phyloP scores from a whole-genome alignment of 129 eudicot species.

The Pittosporum tobira region DNA sequence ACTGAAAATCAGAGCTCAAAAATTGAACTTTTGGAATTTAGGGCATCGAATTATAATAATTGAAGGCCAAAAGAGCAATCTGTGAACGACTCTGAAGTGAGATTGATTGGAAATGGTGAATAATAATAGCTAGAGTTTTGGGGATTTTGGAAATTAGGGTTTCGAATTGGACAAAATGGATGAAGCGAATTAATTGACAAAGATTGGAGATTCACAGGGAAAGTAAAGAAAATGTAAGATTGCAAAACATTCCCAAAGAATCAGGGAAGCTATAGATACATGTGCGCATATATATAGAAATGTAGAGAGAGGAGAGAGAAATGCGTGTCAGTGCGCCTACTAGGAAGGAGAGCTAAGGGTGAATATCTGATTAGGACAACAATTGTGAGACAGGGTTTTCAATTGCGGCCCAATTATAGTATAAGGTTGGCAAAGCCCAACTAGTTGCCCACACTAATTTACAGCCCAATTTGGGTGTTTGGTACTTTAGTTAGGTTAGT shows the following conservation, averaged over 20 bases:
- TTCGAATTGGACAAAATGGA: constrained; percentile 1
- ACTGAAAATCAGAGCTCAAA: constrained; percentile 9
- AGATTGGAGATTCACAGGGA: constrained; percentile 13
- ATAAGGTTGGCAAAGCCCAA: too few relatives aligned
- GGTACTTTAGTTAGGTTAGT: too few relatives aligned
- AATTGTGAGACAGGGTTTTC: not conserved
- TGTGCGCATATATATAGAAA: not conserved
- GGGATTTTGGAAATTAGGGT: constrained; percentile 1
- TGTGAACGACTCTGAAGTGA: too few relatives aligned
- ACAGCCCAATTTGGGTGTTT: too few relatives aligned
- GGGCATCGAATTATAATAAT: too few relatives aligned
- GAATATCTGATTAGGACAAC: not conserved
- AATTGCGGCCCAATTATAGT: not conserved
- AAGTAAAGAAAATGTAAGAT: not conserved
- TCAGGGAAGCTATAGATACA: constrained; percentile 4
- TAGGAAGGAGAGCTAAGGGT: not conserved
- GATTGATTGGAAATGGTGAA: too few relatives aligned
- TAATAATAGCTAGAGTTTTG: too few relatives aligned
- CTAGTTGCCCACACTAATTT: too few relatives aligned
- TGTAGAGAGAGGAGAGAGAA: not conserved
- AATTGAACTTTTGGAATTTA: constrained; percentile 8
- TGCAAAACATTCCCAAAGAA: not conserved
- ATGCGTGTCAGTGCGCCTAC: not conserved
- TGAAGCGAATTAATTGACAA: constrained; percentile 2
- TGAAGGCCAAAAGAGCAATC: too few relatives aligned